A percentile compares a stretch with the other conserved stretches of the same genome.
Conservation (phyloP, 1,139 yeast species). For the Sugiyamaella novakii region DNA sequence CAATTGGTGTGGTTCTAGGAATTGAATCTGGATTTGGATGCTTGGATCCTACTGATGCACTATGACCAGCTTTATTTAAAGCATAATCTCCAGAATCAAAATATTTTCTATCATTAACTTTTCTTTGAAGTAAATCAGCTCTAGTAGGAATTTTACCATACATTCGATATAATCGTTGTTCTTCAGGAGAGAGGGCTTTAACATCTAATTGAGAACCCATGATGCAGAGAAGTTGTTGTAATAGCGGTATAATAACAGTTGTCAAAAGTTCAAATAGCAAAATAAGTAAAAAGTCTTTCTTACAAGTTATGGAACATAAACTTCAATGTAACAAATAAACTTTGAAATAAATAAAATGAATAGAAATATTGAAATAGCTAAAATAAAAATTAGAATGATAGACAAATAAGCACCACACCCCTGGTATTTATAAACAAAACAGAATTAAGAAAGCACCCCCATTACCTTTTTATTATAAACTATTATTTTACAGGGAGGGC, state of each 20-base stretch:
- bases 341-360: no score
- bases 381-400: no score
- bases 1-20: slow-evolving; percentile 36
- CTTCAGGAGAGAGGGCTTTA: slow-evolving; percentile 38
- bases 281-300: not conserved
- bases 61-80: slow-evolving; percentile 70
- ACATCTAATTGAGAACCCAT: slow-evolving; percentile 21
- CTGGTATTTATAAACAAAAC: slow-evolving; percentile 14
- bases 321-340: no score
- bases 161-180: slow-evolving; percentile 57
- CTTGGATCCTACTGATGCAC: slow-evolving; percentile 44
- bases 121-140: slow-evolving; percentile 76
- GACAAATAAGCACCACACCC: no score
- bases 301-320: slow-evolving; percentile 2
- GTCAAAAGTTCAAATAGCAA: no score
- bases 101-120: slow-evolving; percentile 77
- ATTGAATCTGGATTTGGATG: slow-evolving; percentile 49
- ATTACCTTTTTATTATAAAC: not conserved
- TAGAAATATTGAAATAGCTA: no score
- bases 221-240: not conserved
- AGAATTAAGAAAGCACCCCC: not conserved
- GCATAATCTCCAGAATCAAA: slow-evolving; percentile 99
- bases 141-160: slow-evolving; percentile 90
- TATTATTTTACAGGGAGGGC: no score
- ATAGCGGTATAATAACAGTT: not conserved